These are phyloP conservation scores for Glycyrrhiza uralensis DNA, from an alignment of 306 rosid genomes.

Conservation along the genomic window DNA sequence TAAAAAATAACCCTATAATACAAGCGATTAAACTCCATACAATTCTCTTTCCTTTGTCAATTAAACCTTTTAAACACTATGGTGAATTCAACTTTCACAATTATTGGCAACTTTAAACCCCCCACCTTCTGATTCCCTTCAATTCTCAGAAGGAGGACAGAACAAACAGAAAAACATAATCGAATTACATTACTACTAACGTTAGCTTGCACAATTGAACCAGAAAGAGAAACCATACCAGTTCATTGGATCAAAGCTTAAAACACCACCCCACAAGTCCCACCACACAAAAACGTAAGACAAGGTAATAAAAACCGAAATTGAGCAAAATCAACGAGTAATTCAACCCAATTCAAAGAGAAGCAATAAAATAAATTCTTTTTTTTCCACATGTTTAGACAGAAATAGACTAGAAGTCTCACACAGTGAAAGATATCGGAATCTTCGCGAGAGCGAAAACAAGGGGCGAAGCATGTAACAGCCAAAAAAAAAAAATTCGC, in stretches of 20 bases:
- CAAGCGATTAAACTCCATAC: not conserved
- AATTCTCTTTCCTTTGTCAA: not conserved
- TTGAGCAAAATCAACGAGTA: not conserved
- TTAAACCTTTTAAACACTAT: not conserved
- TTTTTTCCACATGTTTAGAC: not conserved
- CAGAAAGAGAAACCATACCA: conserved; percentile 24
- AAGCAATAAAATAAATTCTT: not conserved
- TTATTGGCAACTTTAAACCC: not conserved
- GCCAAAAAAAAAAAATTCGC: conserved; percentile 28
- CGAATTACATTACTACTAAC: conserved; percentile 3
- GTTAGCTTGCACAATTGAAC: conserved; percentile 11
- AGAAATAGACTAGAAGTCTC: not conserved
- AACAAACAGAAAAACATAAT: not conserved
- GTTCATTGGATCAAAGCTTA: conserved; percentile 43
- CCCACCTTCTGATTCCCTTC: not conserved
- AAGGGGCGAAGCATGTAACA: not conserved
- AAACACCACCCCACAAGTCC: not conserved
- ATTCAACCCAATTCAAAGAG: conserved; percentile 19
- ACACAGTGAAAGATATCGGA: conserved; percentile 25
- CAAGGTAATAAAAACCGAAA: conserved; percentile 8
- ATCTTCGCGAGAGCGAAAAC: not conserved
- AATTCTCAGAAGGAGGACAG: conserved; percentile 21
- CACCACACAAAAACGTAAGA: conserved; percentile 29
- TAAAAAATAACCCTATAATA: conserved; percentile 1
- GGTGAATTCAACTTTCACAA: not conserved